A percentile compares a stretch with the other conserved stretches of the same genome.
These are phyloP conservation scores for Trichoderma atroviride DNA, from an alignment of 2,329 filamentous ascomycete species.

Conservation along the genomic window DNA sequence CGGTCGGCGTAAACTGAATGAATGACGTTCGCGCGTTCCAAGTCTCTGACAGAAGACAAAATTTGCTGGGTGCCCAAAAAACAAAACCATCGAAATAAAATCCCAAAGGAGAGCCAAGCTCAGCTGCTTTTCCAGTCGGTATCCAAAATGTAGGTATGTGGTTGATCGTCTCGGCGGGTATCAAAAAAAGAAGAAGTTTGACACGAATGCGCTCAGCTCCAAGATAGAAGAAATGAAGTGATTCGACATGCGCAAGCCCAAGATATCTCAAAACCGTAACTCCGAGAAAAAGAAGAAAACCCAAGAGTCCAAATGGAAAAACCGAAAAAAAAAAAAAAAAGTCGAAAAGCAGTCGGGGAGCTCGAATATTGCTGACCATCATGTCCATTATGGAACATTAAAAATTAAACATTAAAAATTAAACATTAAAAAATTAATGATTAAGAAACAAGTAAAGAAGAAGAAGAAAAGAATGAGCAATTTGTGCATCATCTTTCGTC, in stretches of 20 bases:
- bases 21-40: constrained; percentile 3
- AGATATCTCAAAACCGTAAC: constrained; percentile 1
- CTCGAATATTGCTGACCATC: constrained; percentile 21
- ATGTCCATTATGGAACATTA: background rate
- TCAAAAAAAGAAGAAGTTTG: constrained; percentile 7
- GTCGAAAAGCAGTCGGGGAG: constrained; percentile 17
- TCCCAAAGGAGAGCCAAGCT: constrained; percentile 19
- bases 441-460: constrained; percentile 1
- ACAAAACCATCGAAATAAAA: constrained; percentile 1
- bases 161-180: constrained; percentile 6
- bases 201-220: constrained; percentile 18
- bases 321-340: background rate
- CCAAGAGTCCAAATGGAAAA: background rate
- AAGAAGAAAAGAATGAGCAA: constrained; percentile 2
- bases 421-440: background rate
- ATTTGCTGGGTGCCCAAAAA: constrained; percentile 15
- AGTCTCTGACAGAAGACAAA: constrained; percentile 16
- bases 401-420: too few relatives aligned
- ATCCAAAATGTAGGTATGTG: background rate
- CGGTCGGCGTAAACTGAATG: constrained; percentile 2
- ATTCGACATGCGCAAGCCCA: constrained; percentile 21
- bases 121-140: constrained; percentile 15
- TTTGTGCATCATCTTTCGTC: constrained; percentile 19
- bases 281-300: background rate
- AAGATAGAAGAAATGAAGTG: background rate